phyloP scores from a whole-genome alignment of 192 early-diverging fungal genomes.

The Backusella luteola region DNA sequence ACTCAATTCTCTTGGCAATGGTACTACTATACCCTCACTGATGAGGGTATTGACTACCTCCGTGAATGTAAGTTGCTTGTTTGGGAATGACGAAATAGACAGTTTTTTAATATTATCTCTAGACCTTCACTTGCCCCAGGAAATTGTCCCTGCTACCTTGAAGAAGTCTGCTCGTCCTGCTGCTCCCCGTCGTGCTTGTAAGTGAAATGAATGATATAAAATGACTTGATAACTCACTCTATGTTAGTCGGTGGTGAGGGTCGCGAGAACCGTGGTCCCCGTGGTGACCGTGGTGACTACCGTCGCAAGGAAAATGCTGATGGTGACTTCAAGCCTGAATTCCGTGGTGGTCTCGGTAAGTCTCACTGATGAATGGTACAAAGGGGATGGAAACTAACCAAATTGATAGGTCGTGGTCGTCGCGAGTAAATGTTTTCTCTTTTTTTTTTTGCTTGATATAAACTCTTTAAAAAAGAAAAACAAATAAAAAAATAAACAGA shows the following conservation, averaged over 20 bases:
- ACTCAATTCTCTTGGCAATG: slow-evolving; percentile 99
- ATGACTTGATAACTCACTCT: not conserved
- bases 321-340: slow-evolving; percentile 95
- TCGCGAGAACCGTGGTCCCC: slow-evolving; percentile 54
- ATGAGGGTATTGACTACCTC: slow-evolving; percentile 97
- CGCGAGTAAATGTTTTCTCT: slow-evolving; percentile 22
- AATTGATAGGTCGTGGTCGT: slow-evolving; percentile 20
- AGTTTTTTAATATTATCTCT: not conserved
- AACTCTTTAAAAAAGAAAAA: not conserved
- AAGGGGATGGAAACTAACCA: not conserved
- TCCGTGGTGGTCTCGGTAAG: slow-evolving; percentile 88
- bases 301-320: slow-evolving; percentile 92
- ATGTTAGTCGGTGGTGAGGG: slow-evolving; percentile 69
- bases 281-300: slow-evolving; percentile 85
- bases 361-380: not conserved
- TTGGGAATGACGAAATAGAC: too few relatives aligned
- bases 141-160: slow-evolving; percentile 96
- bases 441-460: not conserved
- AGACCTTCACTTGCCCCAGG: slow-evolving; percentile 93
- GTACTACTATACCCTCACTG: slow-evolving; percentile 99
- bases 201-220: slow-evolving; percentile 12
- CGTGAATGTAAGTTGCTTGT: slow-evolving; percentile 62
- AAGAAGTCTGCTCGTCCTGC: slow-evolving; percentile 89
- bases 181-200: slow-evolving; percentile 70
- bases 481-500: not conserved